A percentile compares a stretch with the other conserved stretches of the same genome.
Conservation (phyloP, 441 rosid genomes). For the Erodium trifolium region DNA sequence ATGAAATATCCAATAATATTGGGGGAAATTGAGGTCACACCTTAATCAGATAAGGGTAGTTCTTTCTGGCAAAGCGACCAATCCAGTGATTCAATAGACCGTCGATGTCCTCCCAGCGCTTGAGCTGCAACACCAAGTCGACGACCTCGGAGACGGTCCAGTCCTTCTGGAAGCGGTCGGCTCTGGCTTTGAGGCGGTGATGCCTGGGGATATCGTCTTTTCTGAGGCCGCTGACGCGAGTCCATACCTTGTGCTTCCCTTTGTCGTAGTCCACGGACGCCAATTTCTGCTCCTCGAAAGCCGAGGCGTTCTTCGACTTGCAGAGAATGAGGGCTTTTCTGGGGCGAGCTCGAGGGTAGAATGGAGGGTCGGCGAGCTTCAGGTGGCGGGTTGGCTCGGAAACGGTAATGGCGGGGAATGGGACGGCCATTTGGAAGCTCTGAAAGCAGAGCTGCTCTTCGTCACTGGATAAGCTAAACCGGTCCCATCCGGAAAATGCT, state of each 20-base stretch:
- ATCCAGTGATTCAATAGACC: constrained; percentile 62
- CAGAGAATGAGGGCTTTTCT: constrained; percentile 21
- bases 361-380: too few relatives aligned
- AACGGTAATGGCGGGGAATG: background rate
- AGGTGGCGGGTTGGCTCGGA: background rate
- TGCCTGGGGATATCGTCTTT: constrained; percentile 57
- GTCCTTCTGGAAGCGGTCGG: constrained; percentile 75
- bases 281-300: constrained; percentile 44
- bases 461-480: too few relatives aligned
- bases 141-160: constrained; percentile 67
- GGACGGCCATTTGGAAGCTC: background rate
- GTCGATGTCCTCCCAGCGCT: constrained; percentile 45
- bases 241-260: constrained; percentile 54
- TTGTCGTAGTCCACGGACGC: constrained; percentile 67
- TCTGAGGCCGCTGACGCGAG: constrained; percentile 48
- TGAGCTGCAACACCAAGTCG: constrained; percentile 41
- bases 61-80: constrained; percentile 74
- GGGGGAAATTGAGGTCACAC: constrained; percentile 18
- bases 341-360: background rate
- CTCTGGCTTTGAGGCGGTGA: constrained; percentile 42
- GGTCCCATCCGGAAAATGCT: too few relatives aligned
- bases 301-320: constrained; percentile 29
- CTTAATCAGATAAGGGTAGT: constrained; percentile 61
- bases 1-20: too few relatives aligned
- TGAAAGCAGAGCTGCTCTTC: background rate